Base-by-base conservation (phyloP, 805 yeast genomes). In the Candida sphagnicola region DNA sequence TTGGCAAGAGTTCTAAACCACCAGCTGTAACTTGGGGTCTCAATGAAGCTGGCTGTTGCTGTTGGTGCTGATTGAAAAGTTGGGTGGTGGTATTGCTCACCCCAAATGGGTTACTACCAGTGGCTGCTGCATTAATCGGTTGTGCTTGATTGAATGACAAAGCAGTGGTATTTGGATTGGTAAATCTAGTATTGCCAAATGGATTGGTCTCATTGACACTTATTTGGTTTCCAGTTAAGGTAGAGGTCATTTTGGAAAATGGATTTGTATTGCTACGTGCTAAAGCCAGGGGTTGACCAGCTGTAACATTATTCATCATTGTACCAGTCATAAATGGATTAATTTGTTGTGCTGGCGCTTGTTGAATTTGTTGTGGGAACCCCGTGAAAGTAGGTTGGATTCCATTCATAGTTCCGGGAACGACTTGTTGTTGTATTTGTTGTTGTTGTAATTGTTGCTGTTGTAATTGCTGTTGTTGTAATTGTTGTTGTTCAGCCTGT, bases 1-100 rank as follows among this genome's bases (percentile, higher is more conserved):
- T 82, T 8, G 82, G 82, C 31, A 82, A 56, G 36, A 65, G 64
- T 52, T 84, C 90, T 43, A 80, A 68, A 0, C 90, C 91, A 3
- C 90, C 91, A 24, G 87, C 84, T 2, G 88, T 82, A 2, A 78
- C 73, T 50, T 77, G 83, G 12, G 70, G 62, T 49, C 67, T 61
- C 47, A 74, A 40, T 35, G 59, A 43, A 45, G 56, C 51, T 39
- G 46, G 59, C 18, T 48, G 51, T 40, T 47, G 58, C 19, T 38
- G 40, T 28, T 38, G 37, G 14, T 43, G 40, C n/a, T 34, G 39
- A 36, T 56, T 45, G 38, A 68, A 68, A 28, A 65, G 54, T 32
- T 51, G 50, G 18, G 61, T 44, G 12, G 72, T 61, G 28, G 65
- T 49, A 30, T 52, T 59, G 10, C 72, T 57, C 14, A 65, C 64